Base-by-base conservation (phyloP, 495 filamentous ascomycete genomes). In the Filosporella fistucella region DNA sequence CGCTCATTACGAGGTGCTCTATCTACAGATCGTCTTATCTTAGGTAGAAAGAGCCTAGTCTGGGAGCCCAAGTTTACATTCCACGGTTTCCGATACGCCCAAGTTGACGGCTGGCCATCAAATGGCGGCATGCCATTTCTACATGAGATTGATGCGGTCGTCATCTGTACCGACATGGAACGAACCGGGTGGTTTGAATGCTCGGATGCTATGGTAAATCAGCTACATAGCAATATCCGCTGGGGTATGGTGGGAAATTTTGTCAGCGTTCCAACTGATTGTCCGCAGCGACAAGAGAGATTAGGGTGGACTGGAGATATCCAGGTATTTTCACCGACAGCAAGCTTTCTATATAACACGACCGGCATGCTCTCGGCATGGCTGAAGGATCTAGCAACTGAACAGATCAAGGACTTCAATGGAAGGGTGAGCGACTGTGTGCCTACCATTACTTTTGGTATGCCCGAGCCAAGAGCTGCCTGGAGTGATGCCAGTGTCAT, bases 241-340 rank as follows among this genome's bases (percentile, higher is more conserved):
- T 77, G 75, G 76, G 65, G 67, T 6, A 75, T 78, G 71, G 63
- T 65, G 3, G 70, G 74, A 0, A 80, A 79, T 38, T 80, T 80
- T 37, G 60, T 80, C 44, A 62, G 57, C 14, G 57, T 79, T 0
- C 76, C 75, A 3, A 80, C 71, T 0, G 76, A 80, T 43, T 79
- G 75, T 47, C 75, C 75, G 0, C 72, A 76, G 45, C 65, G 76
- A 28, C 75, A 80, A 39, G 76, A 80, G 51, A 63, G 75, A 3
- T 47, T 80, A 11, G 76, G 76, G 0, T 80, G 75, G 76, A 78
- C 76, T 0, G 76, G 74, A 1, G 75, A 78, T 42, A 63, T 69
- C 9, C 67, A 75, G 37, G 64, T 69, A 1, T 78, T 80, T 51
- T 56, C 64, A 0, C 67, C 68, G 0, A 69, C 75, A 0, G 72